Percentiles rank a stretch among this genome's conserved stretches.
These are phyloP conservation scores for Pseudozyma tsukubaensis DNA, from an alignment of 1,284 basidiomycete species.

Conservation along the genomic window DNA sequence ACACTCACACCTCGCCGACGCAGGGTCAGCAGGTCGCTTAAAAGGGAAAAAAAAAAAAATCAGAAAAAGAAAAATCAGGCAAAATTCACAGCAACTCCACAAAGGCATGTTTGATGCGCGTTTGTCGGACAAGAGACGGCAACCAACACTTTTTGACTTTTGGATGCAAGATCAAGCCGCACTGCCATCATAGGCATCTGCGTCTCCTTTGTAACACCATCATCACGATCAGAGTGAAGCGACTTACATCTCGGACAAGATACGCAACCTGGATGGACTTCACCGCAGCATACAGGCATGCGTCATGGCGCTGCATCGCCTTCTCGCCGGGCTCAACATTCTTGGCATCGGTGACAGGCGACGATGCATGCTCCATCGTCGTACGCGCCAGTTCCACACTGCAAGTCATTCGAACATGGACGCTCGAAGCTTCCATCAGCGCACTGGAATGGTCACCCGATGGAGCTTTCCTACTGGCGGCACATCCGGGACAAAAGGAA, in stretches of 20 bases:
- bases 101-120: too few relatives aligned
- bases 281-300: constrained; percentile 56
- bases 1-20: too few relatives aligned
- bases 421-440: constrained; percentile 45
- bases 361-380: constrained; percentile 32
- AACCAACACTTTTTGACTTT: constrained; percentile 4
- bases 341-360: constrained; percentile 54
- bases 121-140: too few relatives aligned
- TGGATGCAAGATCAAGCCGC: neutral
- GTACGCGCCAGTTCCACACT: constrained; percentile 59
- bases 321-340: constrained; percentile 66
- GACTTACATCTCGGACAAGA: neutral
- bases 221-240: neutral
- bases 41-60: too few relatives aligned
- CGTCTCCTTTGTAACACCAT: neutral
- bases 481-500: constrained; percentile 28
- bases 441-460: constrained; percentile 58
- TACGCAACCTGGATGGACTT: constrained; percentile 53
- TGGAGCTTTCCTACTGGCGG: constrained; percentile 54
- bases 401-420: constrained; percentile 61
- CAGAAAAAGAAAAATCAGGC: too few relatives aligned
- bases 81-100: too few relatives aligned
- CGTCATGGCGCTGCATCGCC: constrained; percentile 50
- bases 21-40: too few relatives aligned
- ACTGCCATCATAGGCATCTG: neutral